phyloP scores from a whole-genome alignment of 2,329 filamentous ascomycete species.

The Aspergillus oerlinghausenensis region DNA sequence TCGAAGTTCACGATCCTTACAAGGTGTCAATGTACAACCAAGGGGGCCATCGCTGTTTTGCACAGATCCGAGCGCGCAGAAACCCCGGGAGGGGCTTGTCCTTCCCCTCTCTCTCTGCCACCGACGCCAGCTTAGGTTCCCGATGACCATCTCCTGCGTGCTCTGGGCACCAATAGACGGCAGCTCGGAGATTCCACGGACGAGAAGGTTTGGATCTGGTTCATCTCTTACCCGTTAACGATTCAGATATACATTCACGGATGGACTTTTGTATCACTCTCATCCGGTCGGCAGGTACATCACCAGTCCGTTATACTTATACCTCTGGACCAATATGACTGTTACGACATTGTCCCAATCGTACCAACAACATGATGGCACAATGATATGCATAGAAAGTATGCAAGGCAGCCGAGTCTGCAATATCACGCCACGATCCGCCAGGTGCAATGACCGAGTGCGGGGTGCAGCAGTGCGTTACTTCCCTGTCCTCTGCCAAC shows the following conservation, averaged over 20 bases:
- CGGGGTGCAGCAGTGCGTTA: background rate
- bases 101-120: background rate
- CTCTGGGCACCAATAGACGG: background rate
- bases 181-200: background rate
- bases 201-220: background rate
- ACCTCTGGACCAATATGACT: background rate
- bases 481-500: background rate
- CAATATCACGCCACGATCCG: background rate
- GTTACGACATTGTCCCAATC: background rate
- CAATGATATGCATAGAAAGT: background rate
- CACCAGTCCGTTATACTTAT: background rate
- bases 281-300: background rate
- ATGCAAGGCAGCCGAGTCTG: background rate
- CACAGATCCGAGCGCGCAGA: background rate
- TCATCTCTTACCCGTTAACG: background rate
- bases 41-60: background rate
- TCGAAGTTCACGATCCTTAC: background rate
- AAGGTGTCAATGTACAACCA: background rate
- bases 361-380: background rate
- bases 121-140: background rate
- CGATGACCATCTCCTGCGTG: background rate
- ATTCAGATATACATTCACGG: background rate
- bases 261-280: background rate
- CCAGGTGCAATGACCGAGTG: background rate
- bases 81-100: background rate